Conservation (phyloP, 306 rosid genomes). For the Casuarina glauca region DNA sequence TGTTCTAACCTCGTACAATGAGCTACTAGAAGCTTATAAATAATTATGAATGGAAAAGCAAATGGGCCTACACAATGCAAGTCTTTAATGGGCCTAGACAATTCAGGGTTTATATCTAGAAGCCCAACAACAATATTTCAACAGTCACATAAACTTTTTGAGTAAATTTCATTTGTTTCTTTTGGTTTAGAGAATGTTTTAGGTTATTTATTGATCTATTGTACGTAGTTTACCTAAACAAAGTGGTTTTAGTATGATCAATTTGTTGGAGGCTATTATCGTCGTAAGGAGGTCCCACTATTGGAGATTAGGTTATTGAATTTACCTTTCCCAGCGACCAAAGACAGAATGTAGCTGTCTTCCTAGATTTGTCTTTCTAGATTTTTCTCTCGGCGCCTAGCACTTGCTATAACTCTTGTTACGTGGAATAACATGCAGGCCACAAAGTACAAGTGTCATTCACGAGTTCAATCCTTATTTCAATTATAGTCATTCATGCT, state of each 20-base stretch:
- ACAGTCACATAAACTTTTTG: neutral
- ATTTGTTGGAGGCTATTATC: neutral
- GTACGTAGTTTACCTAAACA: neutral
- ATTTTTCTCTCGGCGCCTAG: neutral
- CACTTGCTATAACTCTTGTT: conserved; percentile 17
- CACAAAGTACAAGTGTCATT: conserved; percentile 93
- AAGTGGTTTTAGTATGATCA: neutral
- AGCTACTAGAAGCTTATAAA: too few relatives aligned
- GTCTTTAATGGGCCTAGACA: too few relatives aligned
- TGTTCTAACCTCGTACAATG: too few relatives aligned
- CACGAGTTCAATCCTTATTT: conserved; percentile 98
- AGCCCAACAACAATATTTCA: too few relatives aligned
- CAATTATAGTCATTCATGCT: conserved; percentile 98
- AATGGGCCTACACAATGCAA: too few relatives aligned
- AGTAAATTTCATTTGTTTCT: neutral
- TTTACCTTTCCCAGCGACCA: neutral
- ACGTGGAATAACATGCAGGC: conserved; percentile 58
- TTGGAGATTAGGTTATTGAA: neutral
- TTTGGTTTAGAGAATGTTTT: neutral
- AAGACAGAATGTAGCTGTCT: neutral
- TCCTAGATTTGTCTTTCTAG: neutral
- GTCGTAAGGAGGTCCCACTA: neutral
- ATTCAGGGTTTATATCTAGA: too few relatives aligned
- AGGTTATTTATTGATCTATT: neutral
- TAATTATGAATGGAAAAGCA: too few relatives aligned